Conservation (phyloP, 768 basidiomycete genomes). For the Panus rudis region DNA sequence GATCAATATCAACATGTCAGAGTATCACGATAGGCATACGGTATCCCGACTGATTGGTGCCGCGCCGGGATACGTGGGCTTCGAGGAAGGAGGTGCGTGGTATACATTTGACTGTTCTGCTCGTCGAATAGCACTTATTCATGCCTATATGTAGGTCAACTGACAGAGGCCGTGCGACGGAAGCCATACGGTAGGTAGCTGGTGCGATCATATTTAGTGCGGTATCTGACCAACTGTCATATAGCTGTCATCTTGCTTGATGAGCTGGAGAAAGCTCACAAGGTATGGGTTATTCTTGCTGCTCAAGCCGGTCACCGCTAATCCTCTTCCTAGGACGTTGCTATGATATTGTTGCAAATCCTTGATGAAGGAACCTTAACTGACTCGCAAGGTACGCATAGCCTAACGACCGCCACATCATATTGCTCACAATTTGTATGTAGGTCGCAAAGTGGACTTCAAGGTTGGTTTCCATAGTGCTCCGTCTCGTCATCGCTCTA, state of each 20-base stretch:
- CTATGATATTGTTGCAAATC: constrained; percentile 86
- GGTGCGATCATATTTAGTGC: background rate
- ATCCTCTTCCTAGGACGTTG: constrained; percentile 50
- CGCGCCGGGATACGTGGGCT: constrained; percentile 85
- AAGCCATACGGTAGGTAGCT: constrained; percentile 43
- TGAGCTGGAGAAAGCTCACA: constrained; percentile 77
- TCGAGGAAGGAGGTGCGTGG: constrained; percentile 57
- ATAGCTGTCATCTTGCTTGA: constrained; percentile 59
- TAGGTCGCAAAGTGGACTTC: constrained; percentile 80
- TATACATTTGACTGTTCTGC: constrained; percentile 15
- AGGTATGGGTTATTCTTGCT: constrained; percentile 31
- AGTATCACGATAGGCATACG: constrained; percentile 90
- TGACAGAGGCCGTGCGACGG: constrained; percentile 59
- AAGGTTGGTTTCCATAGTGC: constrained; percentile 38
- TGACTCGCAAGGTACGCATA: constrained; percentile 60
- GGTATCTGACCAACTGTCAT: background rate
- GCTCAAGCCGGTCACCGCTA: background rate
- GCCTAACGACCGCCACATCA: background rate
- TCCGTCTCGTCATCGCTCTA: background rate
- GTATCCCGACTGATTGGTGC: constrained; percentile 88
- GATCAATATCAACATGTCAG: constrained; percentile 94
- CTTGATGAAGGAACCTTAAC: constrained; percentile 87
- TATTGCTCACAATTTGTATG: background rate
- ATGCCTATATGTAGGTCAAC: constrained; percentile 33
- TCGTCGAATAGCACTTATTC: background rate